Conservation (phyloP, 1,284 basidiomycete genomes). For the Tilletia setariae region DNA sequence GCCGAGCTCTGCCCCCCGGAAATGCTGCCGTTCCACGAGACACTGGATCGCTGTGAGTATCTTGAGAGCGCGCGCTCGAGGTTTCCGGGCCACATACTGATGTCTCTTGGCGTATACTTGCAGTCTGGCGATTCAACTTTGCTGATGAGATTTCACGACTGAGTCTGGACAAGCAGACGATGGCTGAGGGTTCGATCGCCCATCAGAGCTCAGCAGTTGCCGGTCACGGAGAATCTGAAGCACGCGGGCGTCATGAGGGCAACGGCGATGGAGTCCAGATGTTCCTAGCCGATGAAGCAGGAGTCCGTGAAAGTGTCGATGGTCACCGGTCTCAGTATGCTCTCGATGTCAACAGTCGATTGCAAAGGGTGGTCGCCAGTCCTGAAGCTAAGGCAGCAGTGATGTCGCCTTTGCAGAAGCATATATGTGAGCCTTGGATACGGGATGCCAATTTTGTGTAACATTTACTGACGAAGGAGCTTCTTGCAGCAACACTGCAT, state of each 20-base stretch:
- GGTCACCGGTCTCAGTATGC: background rate
- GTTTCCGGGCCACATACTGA: constrained; percentile 18
- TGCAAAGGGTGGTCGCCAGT: constrained; percentile 7
- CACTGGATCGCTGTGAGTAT: constrained; percentile 64
- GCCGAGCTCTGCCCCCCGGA: constrained; percentile 75
- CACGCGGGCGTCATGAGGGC: background rate
- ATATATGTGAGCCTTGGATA: background rate
- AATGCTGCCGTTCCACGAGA: constrained; percentile 86
- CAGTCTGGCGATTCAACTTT: constrained; percentile 82
- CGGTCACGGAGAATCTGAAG: constrained; percentile 2
- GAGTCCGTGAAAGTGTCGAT: constrained; percentile 5
- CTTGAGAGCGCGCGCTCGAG: background rate
- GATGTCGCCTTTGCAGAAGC: constrained; percentile 6
- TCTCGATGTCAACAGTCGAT: constrained; percentile 11
- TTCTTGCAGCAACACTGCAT: constrained; percentile 7
- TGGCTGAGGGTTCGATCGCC: background rate
- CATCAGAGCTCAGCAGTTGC: background rate
- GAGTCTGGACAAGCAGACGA: constrained; percentile 27
- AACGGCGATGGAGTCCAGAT: background rate
- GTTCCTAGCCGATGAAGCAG: background rate
- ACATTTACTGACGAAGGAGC: too few species aligned
- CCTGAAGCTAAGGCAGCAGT: constrained; percentile 7
- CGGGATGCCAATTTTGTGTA: background rate
- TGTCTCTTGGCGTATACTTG: background rate
- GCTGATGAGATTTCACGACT: constrained; percentile 69